These are phyloP conservation scores for Cytospora mali DNA, from an alignment of 2,329 filamentous ascomycete genomes.

Conservation along the genomic window DNA sequence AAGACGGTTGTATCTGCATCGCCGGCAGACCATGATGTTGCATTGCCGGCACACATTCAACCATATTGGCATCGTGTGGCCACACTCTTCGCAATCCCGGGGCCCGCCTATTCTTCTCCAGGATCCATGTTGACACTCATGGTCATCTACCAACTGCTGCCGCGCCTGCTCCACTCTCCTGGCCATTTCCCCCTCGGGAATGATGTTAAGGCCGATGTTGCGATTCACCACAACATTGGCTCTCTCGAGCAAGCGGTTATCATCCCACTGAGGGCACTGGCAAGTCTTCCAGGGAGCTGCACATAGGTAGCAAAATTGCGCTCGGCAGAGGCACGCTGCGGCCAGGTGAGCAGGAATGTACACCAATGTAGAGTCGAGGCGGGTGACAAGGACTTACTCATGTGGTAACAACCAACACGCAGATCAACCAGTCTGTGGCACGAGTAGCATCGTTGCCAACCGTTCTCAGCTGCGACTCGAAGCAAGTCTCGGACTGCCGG, in stretches of 20 bases:
- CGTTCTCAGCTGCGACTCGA: constrained; percentile 42
- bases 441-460: constrained; percentile 54
- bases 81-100: not conserved
- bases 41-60: constrained; percentile 1
- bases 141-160: not conserved
- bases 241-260: not conserved
- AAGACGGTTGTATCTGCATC: constrained; percentile 1
- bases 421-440: constrained; percentile 55
- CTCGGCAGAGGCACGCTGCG: constrained; percentile 48
- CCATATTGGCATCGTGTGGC: not conserved
- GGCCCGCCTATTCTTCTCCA: not conserved
- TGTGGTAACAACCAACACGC: constrained; percentile 54
- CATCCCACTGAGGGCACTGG: not conserved
- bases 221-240: not conserved
- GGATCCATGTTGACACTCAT: not conserved
- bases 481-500: constrained; percentile 43
- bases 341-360: not conserved
- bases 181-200: not conserved
- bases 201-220: too few species aligned
- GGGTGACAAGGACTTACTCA: constrained; percentile 51
- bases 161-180: not conserved
- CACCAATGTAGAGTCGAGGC: not conserved
- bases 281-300: constrained; percentile 45
- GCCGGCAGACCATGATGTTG: not conserved
- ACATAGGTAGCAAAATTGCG: constrained; percentile 53